phyloP scores from a whole-genome alignment of 305 asterid species.

The Andrographis paniculata region DNA sequence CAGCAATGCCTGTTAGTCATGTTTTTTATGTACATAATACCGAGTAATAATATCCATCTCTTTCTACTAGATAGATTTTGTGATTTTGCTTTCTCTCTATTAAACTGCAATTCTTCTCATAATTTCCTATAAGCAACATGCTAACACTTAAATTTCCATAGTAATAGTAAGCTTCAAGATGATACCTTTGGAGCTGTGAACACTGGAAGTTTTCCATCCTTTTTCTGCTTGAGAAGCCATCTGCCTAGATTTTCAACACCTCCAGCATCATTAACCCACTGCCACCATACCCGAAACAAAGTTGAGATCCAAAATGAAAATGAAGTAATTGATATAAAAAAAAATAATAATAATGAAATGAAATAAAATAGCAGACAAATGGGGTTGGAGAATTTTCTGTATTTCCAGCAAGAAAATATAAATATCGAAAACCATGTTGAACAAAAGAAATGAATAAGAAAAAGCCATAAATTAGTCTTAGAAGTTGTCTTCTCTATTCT shows the following conservation, averaged over 20 bases:
- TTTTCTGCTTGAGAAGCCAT: constrained; percentile 57
- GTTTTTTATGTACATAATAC: too few species aligned
- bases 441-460: background rate
- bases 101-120: too few species aligned
- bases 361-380: constrained; percentile 9
- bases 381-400: too few species aligned
- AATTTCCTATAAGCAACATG: too few species aligned
- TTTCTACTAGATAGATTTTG: too few species aligned
- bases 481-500: constrained; percentile 1
- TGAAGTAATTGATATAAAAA: background rate
- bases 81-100: too few species aligned
- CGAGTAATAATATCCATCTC: too few species aligned
- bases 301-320: too few species aligned
- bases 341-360: background rate
- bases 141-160: background rate
- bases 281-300: constrained; percentile 1
- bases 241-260: constrained; percentile 66
- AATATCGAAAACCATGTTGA: too few species aligned
- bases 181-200: constrained; percentile 75
- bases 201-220: constrained; percentile 62
- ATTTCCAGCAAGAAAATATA: too few species aligned
- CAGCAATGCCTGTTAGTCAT: too few species aligned
- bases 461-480: background rate
- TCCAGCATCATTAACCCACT: constrained; percentile 83
- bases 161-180: constrained; percentile 4